Conservation (phyloP, 306 rosid species). For the Acmispon strigosus region DNA sequence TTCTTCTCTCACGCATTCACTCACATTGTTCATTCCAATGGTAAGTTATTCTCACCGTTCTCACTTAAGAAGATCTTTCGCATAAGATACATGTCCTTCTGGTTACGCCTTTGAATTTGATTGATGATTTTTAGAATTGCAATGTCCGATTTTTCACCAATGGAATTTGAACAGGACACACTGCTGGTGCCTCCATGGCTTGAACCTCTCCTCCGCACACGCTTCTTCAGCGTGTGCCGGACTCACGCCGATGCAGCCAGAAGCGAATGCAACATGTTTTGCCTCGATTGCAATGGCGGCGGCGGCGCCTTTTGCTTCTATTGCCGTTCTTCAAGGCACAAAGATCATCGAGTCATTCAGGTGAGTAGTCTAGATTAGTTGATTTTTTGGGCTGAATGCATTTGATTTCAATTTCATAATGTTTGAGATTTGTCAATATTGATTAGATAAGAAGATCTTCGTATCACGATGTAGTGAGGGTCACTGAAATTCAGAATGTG, state of each 20-base stretch:
- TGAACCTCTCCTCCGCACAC: constrained; percentile 55
- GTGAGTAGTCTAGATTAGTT: background rate
- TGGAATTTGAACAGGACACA: constrained; percentile 40
- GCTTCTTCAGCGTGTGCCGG: constrained; percentile 70
- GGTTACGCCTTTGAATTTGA: background rate
- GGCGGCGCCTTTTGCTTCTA: constrained; percentile 79
- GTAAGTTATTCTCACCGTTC: too few relatives aligned
- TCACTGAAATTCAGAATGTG: constrained; percentile 66
- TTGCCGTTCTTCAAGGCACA: constrained; percentile 84
- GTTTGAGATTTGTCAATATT: too few relatives aligned
- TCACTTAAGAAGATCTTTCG: too few relatives aligned
- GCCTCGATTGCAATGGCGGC: constrained; percentile 68
- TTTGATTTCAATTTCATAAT: background rate
- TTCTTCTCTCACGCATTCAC: constrained; percentile 16
- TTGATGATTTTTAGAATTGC: too few relatives aligned
- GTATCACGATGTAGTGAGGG: constrained; percentile 91
- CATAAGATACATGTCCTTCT: too few relatives aligned
- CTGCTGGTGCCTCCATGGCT: constrained; percentile 89
- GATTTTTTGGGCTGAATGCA: too few relatives aligned
- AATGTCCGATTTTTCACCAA: too few relatives aligned
- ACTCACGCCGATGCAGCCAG: constrained; percentile 70
- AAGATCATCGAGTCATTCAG: constrained; percentile 90
- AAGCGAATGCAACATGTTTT: constrained; percentile 87
- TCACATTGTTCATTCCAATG: constrained; percentile 21
- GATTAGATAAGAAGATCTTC: constrained; percentile 83